Conservation (phyloP, 2,329 filamentous ascomycete species). For the Bertia moriformis region DNA sequence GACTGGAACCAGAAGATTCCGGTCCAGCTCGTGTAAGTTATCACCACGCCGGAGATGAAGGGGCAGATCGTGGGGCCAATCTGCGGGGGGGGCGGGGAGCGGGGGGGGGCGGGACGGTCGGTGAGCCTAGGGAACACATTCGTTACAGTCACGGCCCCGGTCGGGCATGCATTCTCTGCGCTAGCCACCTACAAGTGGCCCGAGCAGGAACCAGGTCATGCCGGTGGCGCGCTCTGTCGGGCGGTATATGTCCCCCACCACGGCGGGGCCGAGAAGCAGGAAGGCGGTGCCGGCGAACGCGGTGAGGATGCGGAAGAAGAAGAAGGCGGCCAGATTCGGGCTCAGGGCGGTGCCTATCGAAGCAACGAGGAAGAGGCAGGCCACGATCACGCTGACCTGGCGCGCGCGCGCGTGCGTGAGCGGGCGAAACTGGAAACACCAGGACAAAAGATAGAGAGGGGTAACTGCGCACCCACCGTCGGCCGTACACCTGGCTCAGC, state of each 20-base stretch:
- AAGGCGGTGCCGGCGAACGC: constrained; percentile 59
- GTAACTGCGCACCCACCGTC: not conserved
- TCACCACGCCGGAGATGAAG: constrained; percentile 55
- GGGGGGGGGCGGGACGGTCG: no score
- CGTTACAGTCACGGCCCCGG: no score
- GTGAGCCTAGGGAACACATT: no score
- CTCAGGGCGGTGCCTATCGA: constrained; percentile 52
- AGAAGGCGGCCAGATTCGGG: constrained; percentile 51
- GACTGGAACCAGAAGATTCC: constrained; percentile 60
- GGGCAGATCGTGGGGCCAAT: constrained; percentile 44
- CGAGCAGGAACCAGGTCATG: constrained; percentile 50
- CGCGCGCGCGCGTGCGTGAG: no score
- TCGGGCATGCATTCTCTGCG: no score
- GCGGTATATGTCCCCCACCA: constrained; percentile 45
- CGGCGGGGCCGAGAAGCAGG: constrained; percentile 49
- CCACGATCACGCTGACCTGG: no score
- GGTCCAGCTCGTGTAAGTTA: constrained; percentile 52
- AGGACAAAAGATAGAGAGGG: no score
- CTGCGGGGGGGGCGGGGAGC: not conserved
- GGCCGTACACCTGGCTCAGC: not conserved
- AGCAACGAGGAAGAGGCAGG: constrained; percentile 48
- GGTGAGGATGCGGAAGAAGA: constrained; percentile 54
- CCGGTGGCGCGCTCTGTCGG: constrained; percentile 51
- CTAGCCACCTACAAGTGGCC: constrained; percentile 41
- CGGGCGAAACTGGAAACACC: no score